Evolutionary conservation across 805 yeast species (phyloP).

Genomic region (Hanseniaspora thailandica): DNA sequence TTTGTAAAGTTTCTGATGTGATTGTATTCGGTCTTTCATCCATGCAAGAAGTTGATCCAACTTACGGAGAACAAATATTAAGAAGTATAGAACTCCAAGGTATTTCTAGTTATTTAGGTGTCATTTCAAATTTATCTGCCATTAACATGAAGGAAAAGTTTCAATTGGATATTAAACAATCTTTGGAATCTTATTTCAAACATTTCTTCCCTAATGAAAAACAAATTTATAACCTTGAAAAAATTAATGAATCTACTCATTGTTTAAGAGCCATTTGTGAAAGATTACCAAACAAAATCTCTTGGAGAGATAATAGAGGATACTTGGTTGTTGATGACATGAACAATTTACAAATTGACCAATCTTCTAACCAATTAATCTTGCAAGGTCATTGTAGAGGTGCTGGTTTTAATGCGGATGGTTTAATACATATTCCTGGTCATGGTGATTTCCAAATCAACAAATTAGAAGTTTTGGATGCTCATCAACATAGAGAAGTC

Average conservation of each 20-base stretch:
- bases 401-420: slow-evolving; percentile 62
- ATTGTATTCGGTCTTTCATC: slow-evolving; percentile 87
- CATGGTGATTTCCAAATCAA: slow-evolving; percentile 77
- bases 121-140: slow-evolving; percentile 57
- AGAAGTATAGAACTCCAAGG: slow-evolving; percentile 89
- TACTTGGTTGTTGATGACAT: slow-evolving; percentile 67
- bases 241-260: slow-evolving; percentile 54
- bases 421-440: slow-evolving; percentile 77
- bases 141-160: slow-evolving; percentile 63
- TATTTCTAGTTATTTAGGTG: slow-evolving; percentile 69
- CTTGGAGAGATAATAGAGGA: slow-evolving; percentile 91
- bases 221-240: slow-evolving; percentile 60
- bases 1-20: slow-evolving; percentile 80
- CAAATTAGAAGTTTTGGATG: slow-evolving; percentile 39
- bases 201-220: slow-evolving; percentile 77
- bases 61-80: slow-evolving; percentile 76
- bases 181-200: slow-evolving; percentile 51
- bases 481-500: slow-evolving; percentile 20
- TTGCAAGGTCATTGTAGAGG: slow-evolving; percentile 85
- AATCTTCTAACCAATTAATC: slow-evolving; percentile 33
- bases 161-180: slow-evolving; percentile 56
- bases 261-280: slow-evolving; percentile 71
- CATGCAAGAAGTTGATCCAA: slow-evolving; percentile 62
- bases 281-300: slow-evolving; percentile 69
- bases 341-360: slow-evolving; percentile 23